Evolutionary conservation across 257 asterid species (phyloP).

Genomic region (Solanum habrochaites): DNA sequence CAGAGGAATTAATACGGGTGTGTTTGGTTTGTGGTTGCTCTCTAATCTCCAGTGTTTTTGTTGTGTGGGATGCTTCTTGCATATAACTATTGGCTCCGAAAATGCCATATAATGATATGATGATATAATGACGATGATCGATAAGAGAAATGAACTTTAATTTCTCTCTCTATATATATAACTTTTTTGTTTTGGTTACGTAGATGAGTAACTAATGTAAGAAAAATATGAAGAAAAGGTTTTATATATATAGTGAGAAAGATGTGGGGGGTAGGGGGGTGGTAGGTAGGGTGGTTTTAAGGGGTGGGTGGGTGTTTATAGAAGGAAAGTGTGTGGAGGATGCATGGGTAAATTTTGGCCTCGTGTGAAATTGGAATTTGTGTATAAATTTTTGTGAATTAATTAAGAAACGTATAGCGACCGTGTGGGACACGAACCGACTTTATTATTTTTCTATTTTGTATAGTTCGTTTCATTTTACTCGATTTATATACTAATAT

Average conservation of each 20-base stretch:
- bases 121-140: background rate
- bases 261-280: background rate
- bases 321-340: background rate
- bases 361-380: background rate
- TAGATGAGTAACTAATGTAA: background rate
- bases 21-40: too few relatives aligned
- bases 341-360: background rate
- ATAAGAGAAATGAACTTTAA: background rate
- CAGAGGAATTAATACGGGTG: too few relatives aligned
- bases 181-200: background rate
- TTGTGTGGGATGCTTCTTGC: conserved; percentile 48
- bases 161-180: background rate
- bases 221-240: background rate
- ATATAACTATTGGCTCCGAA: conserved; percentile 27
- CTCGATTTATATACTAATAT: background rate
- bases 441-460: background rate
- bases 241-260: background rate
- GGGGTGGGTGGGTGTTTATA: background rate
- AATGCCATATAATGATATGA: conserved; percentile 21
- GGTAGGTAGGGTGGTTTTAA: background rate
- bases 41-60: too few relatives aligned
- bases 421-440: background rate
- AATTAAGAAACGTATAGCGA: background rate
- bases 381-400: background rate
- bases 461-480: accelerated